Percentiles rank a stretch among this genome's conserved stretches.
Evolutionary conservation across 1,139 yeast genomes (phyloP).

Genomic region (Blastobotrys capitulatus): DNA sequence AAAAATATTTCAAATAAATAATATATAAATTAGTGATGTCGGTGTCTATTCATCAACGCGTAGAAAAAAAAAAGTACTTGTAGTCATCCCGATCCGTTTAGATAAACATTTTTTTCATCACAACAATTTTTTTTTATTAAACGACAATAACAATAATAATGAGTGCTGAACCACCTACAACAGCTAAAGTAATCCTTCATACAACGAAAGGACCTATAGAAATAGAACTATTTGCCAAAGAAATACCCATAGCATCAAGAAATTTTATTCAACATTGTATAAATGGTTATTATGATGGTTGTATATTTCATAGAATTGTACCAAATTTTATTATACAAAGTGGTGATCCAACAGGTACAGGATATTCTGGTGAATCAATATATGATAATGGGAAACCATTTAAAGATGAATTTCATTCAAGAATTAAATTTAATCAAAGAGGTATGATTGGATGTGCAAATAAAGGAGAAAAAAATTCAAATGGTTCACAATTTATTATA

Average conservation of each 20-base stretch:
- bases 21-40: too few relatives aligned
- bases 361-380: slow-evolving; percentile 31
- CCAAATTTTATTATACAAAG: slow-evolving; percentile 40
- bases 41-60: too few relatives aligned
- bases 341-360: slow-evolving; percentile 36
- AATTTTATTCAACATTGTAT: slow-evolving; percentile 47
- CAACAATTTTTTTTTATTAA: too few relatives aligned
- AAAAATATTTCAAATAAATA: too few relatives aligned
- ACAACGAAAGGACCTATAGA: slow-evolving; percentile 60
- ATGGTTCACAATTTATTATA: slow-evolving; percentile 49
- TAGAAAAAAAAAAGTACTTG: too few relatives aligned
- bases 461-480: slow-evolving; percentile 30
- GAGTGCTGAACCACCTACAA: slow-evolving; percentile 49
- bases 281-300: slow-evolving; percentile 40
- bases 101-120: too few relatives aligned
- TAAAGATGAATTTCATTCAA: slow-evolving; percentile 47
- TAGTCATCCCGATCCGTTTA: too few relatives aligned
- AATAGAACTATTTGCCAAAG: slow-evolving; percentile 68
- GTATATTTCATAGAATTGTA: slow-evolving; percentile 40
- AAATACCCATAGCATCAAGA: slow-evolving; percentile 49
- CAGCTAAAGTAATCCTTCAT: slow-evolving; percentile 50
- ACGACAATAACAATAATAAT: not conserved
- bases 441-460: slow-evolving; percentile 55
- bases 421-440: slow-evolving; percentile 49
- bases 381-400: slow-evolving; percentile 27